Evolutionary conservation across 306 rosid genomes (phyloP), one percentile per base, ranked within the genome.

Genomic region (Herpetospermum pedunculosum): DNA sequence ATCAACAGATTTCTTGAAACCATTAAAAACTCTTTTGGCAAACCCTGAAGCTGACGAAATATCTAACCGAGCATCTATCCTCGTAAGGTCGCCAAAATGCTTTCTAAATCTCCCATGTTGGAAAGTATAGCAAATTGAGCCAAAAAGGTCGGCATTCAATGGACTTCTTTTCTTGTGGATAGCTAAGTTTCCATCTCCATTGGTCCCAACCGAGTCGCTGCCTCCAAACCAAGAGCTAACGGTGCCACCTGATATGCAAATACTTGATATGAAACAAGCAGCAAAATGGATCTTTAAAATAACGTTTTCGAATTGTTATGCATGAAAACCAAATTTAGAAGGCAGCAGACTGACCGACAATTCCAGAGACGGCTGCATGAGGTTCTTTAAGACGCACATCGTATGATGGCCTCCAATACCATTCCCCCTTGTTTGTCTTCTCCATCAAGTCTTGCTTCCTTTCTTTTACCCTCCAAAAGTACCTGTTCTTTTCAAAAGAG

Each of bases 51-150:
- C 96, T 40, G 96, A 91, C 76, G 89, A 82, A 67, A 93, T 77
- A 82, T 91, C 92, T 21, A 91, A 78, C 43, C 90, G 97, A 77
- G 96, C 88, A 83, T 89, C 97, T 52, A 93, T 40, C 83, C 97
- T 84, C 69, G 97, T 87, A 47, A 91, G 88, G 71, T 91, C 97
- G 71, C 84, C 77, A 9, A 59, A 89, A 5, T 50, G 48, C 58
- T 85, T 86, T 68, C 76, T 80, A 81, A 93, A 91, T 73, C 77
- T 84, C 32, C 97, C 96, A 26, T 79, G 91, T 86, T 93, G 98
- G 81, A 62, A 84, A 72, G 89, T 82, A 75, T 81, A 93, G 87
- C 92, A 87, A 69, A 86, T 71, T 49, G 96, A 93, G 78, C 97
- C 97, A 68, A 90, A 89, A 52, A 93, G 80, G 72, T 81, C 87